These are phyloP conservation scores for Thalassiosira livingstoniorum DNA, from an alignment of 352 stramenopile genomes.

Conservation along the genomic window DNA sequence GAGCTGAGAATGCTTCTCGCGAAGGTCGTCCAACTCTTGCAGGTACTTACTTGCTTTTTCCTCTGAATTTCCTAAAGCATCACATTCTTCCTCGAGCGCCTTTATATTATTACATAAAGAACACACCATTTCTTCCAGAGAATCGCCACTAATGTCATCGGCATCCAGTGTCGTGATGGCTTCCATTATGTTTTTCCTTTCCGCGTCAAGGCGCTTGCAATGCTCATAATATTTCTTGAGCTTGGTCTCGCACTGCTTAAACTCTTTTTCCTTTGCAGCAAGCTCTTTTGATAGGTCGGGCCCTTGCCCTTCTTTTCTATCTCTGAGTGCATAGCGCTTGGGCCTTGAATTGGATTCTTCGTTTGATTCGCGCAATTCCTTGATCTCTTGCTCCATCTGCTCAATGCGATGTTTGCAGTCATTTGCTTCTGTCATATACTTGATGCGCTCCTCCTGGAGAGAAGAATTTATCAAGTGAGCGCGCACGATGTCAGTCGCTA, in stretches of 20 bases:
- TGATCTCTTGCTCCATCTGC: conserved; percentile 39
- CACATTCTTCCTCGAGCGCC: conserved; percentile 76
- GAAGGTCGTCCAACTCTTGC: conserved; percentile 60
- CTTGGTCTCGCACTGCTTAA: conserved; percentile 79
- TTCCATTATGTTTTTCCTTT: conserved; percentile 71
- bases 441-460: conserved; percentile 34
- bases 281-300: conserved; percentile 59
- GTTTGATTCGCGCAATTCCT: background rate
- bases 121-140: conserved; percentile 68
- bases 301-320: conserved; percentile 27
- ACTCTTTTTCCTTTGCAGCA: conserved; percentile 67
- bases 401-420: conserved; percentile 58
- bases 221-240: conserved; percentile 80
- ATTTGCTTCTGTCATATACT: conserved; percentile 60
- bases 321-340: conserved; percentile 35
- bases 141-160: conserved; percentile 62
- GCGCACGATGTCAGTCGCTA: background rate
- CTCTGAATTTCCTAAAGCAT: conserved; percentile 62
- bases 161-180: conserved; percentile 63
- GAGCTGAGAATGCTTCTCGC: conserved; percentile 47
- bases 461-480: background rate
- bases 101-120: conserved; percentile 72
- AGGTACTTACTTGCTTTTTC: conserved; percentile 52
- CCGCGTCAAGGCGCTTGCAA: conserved; percentile 75
- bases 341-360: conserved; percentile 16